Evolutionary conservation across 805 yeast genomes (phyloP).

Genomic region (Saccharomycopsis fermentans): DNA sequence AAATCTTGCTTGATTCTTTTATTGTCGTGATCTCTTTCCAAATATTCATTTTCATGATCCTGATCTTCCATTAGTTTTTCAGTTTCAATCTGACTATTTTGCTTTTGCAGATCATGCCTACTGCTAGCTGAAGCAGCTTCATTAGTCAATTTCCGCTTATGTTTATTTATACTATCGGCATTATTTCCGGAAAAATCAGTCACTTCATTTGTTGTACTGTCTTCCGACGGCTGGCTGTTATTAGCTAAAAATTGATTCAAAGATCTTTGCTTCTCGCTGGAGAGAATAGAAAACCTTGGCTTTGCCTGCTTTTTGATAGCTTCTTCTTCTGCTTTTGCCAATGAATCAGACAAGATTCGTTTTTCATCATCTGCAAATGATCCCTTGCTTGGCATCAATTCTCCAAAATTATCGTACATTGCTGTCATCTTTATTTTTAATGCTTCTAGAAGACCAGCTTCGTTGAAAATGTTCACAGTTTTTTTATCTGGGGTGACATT

Average conservation of each 20-base stretch:
- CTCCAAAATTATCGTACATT: constrained; percentile 19
- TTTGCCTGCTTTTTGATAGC: not conserved
- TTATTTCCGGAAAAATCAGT: no score
- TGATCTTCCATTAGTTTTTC: constrained; percentile 9
- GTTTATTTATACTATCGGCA: no score
- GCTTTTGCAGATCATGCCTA: constrained; percentile 16
- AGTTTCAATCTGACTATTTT: constrained; percentile 18
- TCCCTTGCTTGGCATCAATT: constrained; percentile 26
- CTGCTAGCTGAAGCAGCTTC: constrained; percentile 3
- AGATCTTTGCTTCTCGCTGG: not conserved
- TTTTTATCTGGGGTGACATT: constrained; percentile 92
- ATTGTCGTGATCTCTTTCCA: not conserved
- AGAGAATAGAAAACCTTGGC: not conserved
- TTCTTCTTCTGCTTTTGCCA: constrained; percentile 6
- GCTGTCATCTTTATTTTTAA: constrained; percentile 1
- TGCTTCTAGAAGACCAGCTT: constrained; percentile 23
- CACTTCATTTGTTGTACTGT: no score
- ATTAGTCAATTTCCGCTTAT: no score
- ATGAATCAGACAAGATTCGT: not conserved
- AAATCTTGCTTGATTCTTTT: not conserved
- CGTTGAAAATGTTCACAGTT: constrained; percentile 58
- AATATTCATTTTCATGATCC: not conserved
- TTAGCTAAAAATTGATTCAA: not conserved
- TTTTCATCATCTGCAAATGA: not conserved
- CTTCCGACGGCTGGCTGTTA: no score